These are phyloP conservation scores for Urtica urens DNA, from an alignment of 306 rosid species.

Conservation along the genomic window DNA sequence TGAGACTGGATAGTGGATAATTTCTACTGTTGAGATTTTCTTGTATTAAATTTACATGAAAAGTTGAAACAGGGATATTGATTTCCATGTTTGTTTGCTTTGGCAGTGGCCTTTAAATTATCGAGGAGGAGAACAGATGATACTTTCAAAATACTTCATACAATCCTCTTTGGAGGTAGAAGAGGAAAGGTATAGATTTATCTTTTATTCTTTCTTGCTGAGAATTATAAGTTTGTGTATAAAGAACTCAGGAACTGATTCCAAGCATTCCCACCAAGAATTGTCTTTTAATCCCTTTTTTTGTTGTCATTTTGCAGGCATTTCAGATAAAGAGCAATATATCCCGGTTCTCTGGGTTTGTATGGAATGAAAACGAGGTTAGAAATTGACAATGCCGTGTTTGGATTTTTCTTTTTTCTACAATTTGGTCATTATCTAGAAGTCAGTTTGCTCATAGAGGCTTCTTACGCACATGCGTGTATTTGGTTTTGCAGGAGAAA, in stretches of 20 bases:
- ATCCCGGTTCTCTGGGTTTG: constrained; percentile 91
- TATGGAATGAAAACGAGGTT: constrained; percentile 88
- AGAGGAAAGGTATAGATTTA: constrained; percentile 73
- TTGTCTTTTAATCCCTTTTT: neutral
- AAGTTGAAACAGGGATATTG: too few species aligned
- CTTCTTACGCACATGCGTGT: neutral
- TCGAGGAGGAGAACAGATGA: constrained; percentile 84
- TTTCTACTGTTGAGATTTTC: too few species aligned
- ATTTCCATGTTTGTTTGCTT: constrained; percentile 13
- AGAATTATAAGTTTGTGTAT: neutral
- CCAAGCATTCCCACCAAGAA: too few species aligned
- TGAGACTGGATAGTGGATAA: too few species aligned
- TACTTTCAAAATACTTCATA: constrained; percentile 69
- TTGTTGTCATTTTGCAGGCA: constrained; percentile 46
- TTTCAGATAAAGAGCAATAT: constrained; percentile 77
- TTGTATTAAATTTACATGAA: too few species aligned
- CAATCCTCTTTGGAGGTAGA: constrained; percentile 86
- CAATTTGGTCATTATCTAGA: too few species aligned
- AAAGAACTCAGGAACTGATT: neutral
- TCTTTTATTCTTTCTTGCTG: constrained; percentile 5
- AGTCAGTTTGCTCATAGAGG: too few species aligned
- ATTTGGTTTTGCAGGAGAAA: constrained; percentile 54
- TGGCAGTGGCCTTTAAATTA: constrained; percentile 73
- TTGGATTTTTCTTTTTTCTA: too few species aligned
- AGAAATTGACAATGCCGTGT: too few species aligned